phyloP scores from a whole-genome alignment of 257 asterid genomes.

The Ehretia macrophylla region DNA sequence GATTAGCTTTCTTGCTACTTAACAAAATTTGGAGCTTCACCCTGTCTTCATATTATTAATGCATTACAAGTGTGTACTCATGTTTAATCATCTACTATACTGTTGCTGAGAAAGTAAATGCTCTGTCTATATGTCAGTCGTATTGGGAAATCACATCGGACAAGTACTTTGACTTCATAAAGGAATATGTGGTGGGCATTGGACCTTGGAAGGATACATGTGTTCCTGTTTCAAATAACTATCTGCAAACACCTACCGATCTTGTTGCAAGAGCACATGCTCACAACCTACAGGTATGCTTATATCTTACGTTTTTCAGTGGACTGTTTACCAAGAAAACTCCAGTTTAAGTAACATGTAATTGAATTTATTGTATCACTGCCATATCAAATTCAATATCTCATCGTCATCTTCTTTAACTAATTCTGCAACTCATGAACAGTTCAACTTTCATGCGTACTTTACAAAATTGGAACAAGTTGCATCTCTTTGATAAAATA shows the following conservation, averaged over 20 bases:
- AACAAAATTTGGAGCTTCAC: neutral
- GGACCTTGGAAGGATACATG: constrained; percentile 94
- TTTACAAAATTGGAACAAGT: no score
- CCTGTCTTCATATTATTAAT: no score
- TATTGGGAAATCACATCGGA: constrained; percentile 88
- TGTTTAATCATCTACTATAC: neutral
- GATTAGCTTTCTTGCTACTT: neutral
- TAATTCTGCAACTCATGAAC: no score
- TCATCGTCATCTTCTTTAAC: no score
- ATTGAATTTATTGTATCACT: no score
- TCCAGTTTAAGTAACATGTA: no score
- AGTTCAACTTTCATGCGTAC: no score
- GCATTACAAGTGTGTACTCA: no score
- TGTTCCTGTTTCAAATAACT: constrained; percentile 47
- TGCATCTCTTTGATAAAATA: no score
- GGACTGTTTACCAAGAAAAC: constrained; percentile 32
- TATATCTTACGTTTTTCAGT: constrained; percentile 24
- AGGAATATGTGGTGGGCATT: constrained; percentile 81
- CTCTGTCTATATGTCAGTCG: constrained; percentile 43
- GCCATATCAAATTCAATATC: no score
- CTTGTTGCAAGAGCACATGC: constrained; percentile 93
- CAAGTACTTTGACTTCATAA: constrained; percentile 70
- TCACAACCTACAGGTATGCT: constrained; percentile 83
- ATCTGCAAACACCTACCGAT: constrained; percentile 55
- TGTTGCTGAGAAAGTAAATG: neutral